Evolutionary conservation across 2,329 filamentous ascomycete genomes (phyloP), one percentile per base, ranked within the genome.

Genomic region (Fusarium buxicola): DNA sequence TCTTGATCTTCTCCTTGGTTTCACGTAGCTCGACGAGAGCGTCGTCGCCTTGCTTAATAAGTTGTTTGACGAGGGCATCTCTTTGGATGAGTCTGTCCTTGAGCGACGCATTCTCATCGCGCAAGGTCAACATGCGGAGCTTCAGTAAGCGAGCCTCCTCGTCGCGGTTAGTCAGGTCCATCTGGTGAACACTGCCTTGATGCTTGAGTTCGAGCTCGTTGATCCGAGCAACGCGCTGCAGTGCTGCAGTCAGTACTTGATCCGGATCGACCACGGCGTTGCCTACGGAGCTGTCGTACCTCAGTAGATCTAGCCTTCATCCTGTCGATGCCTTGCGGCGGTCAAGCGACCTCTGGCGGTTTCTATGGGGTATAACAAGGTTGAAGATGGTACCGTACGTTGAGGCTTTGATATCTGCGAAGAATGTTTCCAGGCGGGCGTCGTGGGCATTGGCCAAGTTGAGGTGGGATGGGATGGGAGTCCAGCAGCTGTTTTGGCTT

Each of bases 111-210:
- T 89, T 92, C 62, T 96, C 90, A 64, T 94, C 87, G 60, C 89
- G 83, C n/a, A 91, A 80, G n/a, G 93, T 77, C 50, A 94, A 78
- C 51, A 89, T 82, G 61, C 89, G 86, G 59, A 94, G 82, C 65
- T 87, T 87, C 48, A 92, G 77, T 63, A 88, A 84, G 43, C 94
- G 88, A 34, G 86, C 81, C 58, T 89, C 86, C 74, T 98, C 94
- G 64, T 92, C 87, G 69, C 91, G 91, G 65, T 86, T 79, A 52
- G 96, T 82, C 10, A 89, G 80, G 49, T 91, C 85, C 31, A 90
- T 84, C 51, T 88, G 82, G 66, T 89, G 87, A 51, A 85, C 77
- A 64, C 84, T 85, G 58, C 84, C 82, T 65, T 90, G 86, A 73
- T 94, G 92, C 68, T 86, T 86, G 59, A 90, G 78, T 73, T 96